A percentile compares a stretch with the other conserved stretches of the same genome.
These are phyloP conservation scores for Allomyces javanicus DNA, from an alignment of 192 early-diverging fungal genomes.

Conservation along the genomic window DNA sequence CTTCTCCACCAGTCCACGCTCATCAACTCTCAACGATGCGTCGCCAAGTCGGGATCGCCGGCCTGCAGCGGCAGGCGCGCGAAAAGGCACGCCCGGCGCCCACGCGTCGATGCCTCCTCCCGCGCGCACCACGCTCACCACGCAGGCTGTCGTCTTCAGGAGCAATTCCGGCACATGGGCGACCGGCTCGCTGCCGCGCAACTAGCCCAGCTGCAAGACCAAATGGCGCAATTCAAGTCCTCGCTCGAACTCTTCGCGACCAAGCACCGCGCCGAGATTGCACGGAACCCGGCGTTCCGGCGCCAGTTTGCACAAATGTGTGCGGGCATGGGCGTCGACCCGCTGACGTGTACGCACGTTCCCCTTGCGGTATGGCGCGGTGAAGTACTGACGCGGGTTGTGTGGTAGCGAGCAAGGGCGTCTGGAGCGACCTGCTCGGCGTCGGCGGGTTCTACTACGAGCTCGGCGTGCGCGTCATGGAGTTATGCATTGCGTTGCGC, in stretches of 20 bases:
- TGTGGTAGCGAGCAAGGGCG: conserved; percentile 67
- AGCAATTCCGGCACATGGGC: neutral
- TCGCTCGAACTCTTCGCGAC: conserved; percentile 73
- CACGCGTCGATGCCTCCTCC: too few relatives aligned
- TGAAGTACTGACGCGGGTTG: neutral
- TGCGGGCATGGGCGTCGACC: conserved; percentile 80
- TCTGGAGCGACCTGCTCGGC: conserved; percentile 84
- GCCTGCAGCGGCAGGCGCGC: conserved; percentile 25
- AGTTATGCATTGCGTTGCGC: conserved; percentile 56
- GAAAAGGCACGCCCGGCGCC: conserved; percentile 11
- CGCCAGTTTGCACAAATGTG: conserved; percentile 88
- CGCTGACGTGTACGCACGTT: conserved; percentile 49
- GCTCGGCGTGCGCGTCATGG: conserved; percentile 78
- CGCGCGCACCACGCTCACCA: conserved; percentile 12
- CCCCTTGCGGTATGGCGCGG: neutral
- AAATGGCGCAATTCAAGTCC: conserved; percentile 50
- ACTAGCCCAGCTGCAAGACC: conserved; percentile 32
- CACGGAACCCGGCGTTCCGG: conserved; percentile 64
- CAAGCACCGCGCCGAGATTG: conserved; percentile 71
- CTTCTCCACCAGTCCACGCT: neutral
- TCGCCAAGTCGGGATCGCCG: conserved; percentile 25
- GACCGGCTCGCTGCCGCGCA: neutral
- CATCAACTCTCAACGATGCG: conserved; percentile 11
- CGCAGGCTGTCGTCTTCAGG: neutral
- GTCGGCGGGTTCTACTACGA: conserved; percentile 97